These are phyloP conservation scores for Aspergillus alliaceus DNA, from an alignment of 2,329 filamentous ascomycete genomes.

Conservation along the genomic window DNA sequence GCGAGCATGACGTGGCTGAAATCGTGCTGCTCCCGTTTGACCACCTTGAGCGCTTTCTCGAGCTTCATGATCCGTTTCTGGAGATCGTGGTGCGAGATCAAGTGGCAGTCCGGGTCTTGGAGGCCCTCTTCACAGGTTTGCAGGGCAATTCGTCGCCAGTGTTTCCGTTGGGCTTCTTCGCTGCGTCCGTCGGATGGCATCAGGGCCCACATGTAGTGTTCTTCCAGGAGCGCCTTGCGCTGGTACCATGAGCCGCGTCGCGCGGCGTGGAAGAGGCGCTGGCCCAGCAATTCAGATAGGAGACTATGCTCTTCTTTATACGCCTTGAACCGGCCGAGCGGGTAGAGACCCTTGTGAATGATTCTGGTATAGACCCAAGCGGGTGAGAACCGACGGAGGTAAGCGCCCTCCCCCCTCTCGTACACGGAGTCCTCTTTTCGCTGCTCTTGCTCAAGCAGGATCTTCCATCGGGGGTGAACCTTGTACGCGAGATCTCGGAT, in stretches of 20 bases:
- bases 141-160: slow-evolving; percentile 77
- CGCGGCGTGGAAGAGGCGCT: slow-evolving; percentile 81
- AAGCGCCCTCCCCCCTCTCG: slow-evolving; percentile 80
- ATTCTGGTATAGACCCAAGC: slow-evolving; percentile 93
- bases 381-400: slow-evolving; percentile 84
- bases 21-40: slow-evolving; percentile 84
- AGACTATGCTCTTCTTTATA: slow-evolving; percentile 74
- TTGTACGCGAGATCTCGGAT: slow-evolving; percentile 72
- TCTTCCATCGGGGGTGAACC: slow-evolving; percentile 78
- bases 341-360: slow-evolving; percentile 79
- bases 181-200: slow-evolving; percentile 49
- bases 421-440: slow-evolving; percentile 75
- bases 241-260: slow-evolving; percentile 93
- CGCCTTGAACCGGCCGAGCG: slow-evolving; percentile 79
- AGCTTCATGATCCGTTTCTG: slow-evolving; percentile 93
- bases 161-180: slow-evolving; percentile 68
- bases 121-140: slow-evolving; percentile 82
- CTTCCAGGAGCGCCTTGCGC: slow-evolving; percentile 87
- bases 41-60: slow-evolving; percentile 78
- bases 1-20: slow-evolving; percentile 81
- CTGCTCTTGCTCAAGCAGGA: slow-evolving; percentile 70
- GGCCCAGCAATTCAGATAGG: slow-evolving; percentile 71
- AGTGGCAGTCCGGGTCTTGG: slow-evolving; percentile 83
- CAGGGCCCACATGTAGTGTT: slow-evolving; percentile 82
- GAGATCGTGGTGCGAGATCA: slow-evolving; percentile 91